A percentile compares a stretch with the other conserved stretches of the same genome.
Conservation (phyloP, 495 filamentous ascomycete genomes). For the Neurospora intermedia region DNA sequence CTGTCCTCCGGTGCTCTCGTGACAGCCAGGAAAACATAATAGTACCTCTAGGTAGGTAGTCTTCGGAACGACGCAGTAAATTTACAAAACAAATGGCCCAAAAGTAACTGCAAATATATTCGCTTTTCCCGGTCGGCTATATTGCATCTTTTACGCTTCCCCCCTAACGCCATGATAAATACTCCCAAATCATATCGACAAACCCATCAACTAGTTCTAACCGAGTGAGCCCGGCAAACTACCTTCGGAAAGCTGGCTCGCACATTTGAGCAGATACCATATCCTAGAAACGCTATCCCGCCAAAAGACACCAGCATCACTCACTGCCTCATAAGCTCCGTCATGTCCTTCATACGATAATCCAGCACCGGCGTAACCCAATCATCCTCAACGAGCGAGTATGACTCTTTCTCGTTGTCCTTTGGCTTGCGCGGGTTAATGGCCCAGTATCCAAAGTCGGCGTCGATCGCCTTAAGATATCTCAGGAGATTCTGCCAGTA, state of each 20-base stretch:
- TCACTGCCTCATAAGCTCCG: conserved; percentile 30
- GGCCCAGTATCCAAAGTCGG: conserved; percentile 55
- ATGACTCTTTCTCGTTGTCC: conserved; percentile 40
- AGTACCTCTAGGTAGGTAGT: too few relatives aligned
- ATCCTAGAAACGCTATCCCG: background rate
- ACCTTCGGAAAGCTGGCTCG: background rate
- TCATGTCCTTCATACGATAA: conserved; percentile 47
- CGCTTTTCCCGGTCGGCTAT: background rate
- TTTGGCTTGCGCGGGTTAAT: conserved; percentile 50
- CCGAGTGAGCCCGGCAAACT: background rate
- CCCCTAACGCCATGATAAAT: background rate
- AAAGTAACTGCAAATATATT: background rate
- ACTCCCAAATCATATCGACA: background rate
- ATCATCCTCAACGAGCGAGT: conserved; percentile 45
- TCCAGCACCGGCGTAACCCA: conserved; percentile 47
- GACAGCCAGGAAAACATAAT: background rate
- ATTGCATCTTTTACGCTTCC: background rate
- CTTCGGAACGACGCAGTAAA: background rate
- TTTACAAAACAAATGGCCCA: background rate
- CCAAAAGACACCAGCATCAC: background rate
- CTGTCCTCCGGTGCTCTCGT: background rate
- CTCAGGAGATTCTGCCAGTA: conserved; percentile 49
- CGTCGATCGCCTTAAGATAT: conserved; percentile 42
- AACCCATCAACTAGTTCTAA: background rate
- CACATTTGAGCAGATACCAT: background rate